Evolutionary conservation across 2,329 filamentous ascomycete species (phyloP).

Genomic region (Sordariomycetes sp.): DNA sequence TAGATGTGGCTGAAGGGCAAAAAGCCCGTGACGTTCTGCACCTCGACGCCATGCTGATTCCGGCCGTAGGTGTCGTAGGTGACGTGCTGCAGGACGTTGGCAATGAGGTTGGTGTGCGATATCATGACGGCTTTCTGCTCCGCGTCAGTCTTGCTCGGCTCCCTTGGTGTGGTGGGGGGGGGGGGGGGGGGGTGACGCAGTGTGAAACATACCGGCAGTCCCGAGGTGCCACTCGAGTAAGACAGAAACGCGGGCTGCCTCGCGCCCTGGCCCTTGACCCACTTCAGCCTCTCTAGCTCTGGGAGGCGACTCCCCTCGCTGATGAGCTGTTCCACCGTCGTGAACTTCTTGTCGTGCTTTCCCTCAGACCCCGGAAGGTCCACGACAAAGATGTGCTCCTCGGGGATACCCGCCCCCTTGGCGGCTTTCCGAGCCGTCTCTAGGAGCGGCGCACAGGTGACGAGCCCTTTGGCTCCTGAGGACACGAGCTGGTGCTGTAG

Average conservation of each 20-base stretch:
- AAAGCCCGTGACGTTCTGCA: slow-evolving; percentile 39
- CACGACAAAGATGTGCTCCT: slow-evolving; percentile 49
- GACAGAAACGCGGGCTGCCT: slow-evolving; percentile 57
- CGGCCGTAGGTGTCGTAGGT: slow-evolving; percentile 23
- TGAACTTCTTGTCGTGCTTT: slow-evolving; percentile 30
- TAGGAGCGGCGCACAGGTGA: slow-evolving; percentile 55
- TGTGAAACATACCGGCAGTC: slow-evolving; percentile 39
- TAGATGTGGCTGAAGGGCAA: slow-evolving; percentile 72
- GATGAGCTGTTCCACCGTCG: slow-evolving; percentile 51
- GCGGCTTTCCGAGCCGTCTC: slow-evolving; percentile 49
- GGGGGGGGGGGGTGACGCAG: slow-evolving; percentile 16
- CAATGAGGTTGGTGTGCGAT: slow-evolving; percentile 60
- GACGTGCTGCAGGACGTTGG: slow-evolving; percentile 52
- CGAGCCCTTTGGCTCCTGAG: slow-evolving; percentile 50
- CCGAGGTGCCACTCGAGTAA: slow-evolving; percentile 63
- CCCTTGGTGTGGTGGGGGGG: no score
- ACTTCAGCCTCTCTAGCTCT: slow-evolving; percentile 34
- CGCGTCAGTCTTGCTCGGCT: background rate
- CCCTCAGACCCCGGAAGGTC: slow-evolving; percentile 38
- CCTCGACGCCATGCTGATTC: slow-evolving; percentile 10
- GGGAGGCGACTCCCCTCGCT: slow-evolving; percentile 37
- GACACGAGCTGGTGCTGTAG: slow-evolving; percentile 54
- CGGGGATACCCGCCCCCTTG: slow-evolving; percentile 44
- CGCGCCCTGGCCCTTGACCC: slow-evolving; percentile 44
- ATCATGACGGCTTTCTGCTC: slow-evolving; percentile 66